Percentiles rank a stretch among this genome's conserved stretches.
Conservation (phyloP, 306 rosid genomes). For the Parietaria judaica region DNA sequence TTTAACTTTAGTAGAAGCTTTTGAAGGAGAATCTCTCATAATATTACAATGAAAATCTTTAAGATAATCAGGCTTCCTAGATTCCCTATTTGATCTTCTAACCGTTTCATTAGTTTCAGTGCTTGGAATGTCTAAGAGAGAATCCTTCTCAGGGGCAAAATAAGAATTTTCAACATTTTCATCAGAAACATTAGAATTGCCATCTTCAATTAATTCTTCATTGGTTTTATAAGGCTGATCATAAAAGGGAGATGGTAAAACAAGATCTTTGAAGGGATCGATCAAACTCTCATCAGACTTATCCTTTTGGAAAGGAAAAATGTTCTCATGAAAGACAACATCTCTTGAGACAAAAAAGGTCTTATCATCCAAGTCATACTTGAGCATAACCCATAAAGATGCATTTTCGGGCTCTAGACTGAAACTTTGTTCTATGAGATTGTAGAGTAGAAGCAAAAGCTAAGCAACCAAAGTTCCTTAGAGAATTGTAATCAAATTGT, state of each 20-base stretch:
- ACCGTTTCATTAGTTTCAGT: background rate
- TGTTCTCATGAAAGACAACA: constrained; percentile 1
- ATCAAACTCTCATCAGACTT: background rate
- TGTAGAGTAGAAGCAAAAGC: background rate
- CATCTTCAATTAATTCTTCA: background rate
- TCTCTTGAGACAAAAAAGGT: background rate
- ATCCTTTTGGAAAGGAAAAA: background rate
- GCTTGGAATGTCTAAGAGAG: background rate
- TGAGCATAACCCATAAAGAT: background rate
- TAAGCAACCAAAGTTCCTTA: background rate
- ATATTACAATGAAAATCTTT: background rate
- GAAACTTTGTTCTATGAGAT: background rate
- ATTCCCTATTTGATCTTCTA: background rate
- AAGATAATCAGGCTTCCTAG: background rate
- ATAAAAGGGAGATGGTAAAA: background rate
- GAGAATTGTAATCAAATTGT: background rate
- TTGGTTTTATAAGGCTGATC: background rate
- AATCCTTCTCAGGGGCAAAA: background rate
- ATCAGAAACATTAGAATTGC: background rate
- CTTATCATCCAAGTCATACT: background rate
- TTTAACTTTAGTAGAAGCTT: background rate
- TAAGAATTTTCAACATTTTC: background rate
- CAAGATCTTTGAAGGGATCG: background rate
- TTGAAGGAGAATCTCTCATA: background rate
- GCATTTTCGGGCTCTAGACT: background rate